A percentile compares a stretch with the other conserved stretches of the same genome.
Conservation (phyloP, 345 rosid genomes). For the Eucalyptus regnans region DNA sequence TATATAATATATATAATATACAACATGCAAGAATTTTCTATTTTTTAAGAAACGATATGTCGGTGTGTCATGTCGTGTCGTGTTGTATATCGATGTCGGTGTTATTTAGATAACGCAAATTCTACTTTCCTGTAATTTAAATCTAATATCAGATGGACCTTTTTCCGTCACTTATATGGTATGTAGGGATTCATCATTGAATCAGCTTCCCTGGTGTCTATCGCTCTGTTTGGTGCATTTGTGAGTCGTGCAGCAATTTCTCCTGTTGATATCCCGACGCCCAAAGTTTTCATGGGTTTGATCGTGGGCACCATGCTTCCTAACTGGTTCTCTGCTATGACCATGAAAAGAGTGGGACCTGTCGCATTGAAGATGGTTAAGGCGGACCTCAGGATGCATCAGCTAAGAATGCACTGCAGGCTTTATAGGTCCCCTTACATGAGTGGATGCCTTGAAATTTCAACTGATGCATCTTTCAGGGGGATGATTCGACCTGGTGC, state of each 20-base stretch:
- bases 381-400: too few species aligned
- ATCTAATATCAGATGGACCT: not conserved
- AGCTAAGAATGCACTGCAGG: too few species aligned
- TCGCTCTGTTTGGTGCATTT: conserved; percentile 28
- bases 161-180: not conserved
- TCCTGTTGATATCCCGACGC: conserved; percentile 18
- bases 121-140: not conserved
- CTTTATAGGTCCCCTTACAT: too few species aligned
- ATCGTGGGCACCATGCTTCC: conserved; percentile 32
- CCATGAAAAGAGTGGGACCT: conserved; percentile 30
- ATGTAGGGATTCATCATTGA: conserved; percentile 16
- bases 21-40: too few species aligned
- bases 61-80: too few species aligned
- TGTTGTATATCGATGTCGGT: too few species aligned
- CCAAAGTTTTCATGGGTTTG: conserved; percentile 25
- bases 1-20: too few species aligned
- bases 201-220: conserved; percentile 29
- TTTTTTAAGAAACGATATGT: accelerated
- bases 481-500: conserved; percentile 27
- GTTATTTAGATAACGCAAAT: not conserved
- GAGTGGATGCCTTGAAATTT: not conserved
- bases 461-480: conserved; percentile 19
- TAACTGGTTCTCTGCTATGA: conserved; percentile 30
- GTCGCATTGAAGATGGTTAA: conserved; percentile 16
- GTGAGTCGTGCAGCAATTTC: conserved; percentile 23